Evolutionary conservation across 306 rosid species (phyloP), one percentile per base, ranked within the genome.

Genomic region (Gastrolobium bilobum): DNA sequence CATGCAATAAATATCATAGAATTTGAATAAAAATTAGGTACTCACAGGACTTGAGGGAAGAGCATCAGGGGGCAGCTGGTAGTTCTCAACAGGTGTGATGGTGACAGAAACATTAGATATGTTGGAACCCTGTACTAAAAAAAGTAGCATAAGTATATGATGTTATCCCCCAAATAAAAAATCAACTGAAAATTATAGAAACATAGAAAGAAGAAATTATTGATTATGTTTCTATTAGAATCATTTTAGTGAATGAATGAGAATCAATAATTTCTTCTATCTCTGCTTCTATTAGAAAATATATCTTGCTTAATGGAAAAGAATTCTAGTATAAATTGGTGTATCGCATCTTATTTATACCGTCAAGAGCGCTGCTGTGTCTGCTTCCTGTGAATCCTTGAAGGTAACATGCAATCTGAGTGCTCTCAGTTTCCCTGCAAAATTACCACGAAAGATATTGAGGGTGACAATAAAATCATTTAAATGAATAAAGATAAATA

Each of bases 381-480:
- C 90, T 43, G 93, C 95, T 62, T 89, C 97, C 53, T 87, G 89
- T 75, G 91, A 61, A 72, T 91, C 91, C 88, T 86, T 84, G 71
- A 88, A 93, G n/a, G 98, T 91, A 59, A 91, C 93, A 83, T 6
- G 97, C 91, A 53, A 82, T 63, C 79, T 84, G 94, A 58, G 92
- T 88, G 10, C n/a, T 79, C 63, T 87, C 93, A 26, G 86, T 84
- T 78, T 90, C 97, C 69, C 98, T 91, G 71, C 54, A 64, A 66
- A 62, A 68, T 9, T 40, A 46, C 9, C 51, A 34, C 0, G 11
- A 64, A 76, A 77, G 54, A 7, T 29, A 44, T 42, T 82, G 58
- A 79, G 48, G 71, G 50, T 72, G 84, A 13, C 3, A 31, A 46
- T 78, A 35, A 2, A 51, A 44, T 29, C 42, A 31, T 61, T 11